phyloP scores from a whole-genome alignment of 495 filamentous ascomycete species.

The Baudoinia panamericana region DNA sequence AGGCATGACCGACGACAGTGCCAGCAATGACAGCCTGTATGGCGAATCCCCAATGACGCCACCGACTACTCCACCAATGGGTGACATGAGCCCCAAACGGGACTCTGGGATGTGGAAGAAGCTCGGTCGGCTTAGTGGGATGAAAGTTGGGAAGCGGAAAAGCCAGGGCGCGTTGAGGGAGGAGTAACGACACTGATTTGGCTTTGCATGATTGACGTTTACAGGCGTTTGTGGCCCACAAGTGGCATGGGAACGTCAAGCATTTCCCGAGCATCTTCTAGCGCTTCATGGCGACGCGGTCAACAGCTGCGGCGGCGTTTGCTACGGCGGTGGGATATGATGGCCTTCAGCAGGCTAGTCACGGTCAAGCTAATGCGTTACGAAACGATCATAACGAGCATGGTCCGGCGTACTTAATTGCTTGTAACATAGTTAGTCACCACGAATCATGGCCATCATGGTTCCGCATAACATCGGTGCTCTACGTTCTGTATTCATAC shows the following conservation, averaged over 20 bases:
- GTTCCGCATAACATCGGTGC: too few relatives aligned
- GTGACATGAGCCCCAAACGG: slow-evolving; percentile 22
- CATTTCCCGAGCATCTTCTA: background rate
- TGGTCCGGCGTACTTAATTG: too few relatives aligned
- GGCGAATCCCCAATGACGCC: slow-evolving; percentile 27
- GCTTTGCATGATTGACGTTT: background rate
- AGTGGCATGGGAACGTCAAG: background rate
- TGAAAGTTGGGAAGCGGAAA: slow-evolving; percentile 20
- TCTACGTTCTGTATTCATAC: too few relatives aligned
- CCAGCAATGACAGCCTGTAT: slow-evolving; percentile 22
- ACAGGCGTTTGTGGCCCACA: too few relatives aligned
- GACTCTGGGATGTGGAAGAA: slow-evolving; percentile 21
- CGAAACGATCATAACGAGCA: too few relatives aligned
- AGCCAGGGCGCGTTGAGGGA: slow-evolving; percentile 17
- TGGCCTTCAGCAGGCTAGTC: too few relatives aligned
- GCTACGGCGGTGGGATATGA: too few relatives aligned
- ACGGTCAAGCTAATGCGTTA: too few relatives aligned
- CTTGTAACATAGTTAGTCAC: too few relatives aligned
- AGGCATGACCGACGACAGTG: slow-evolving; percentile 26
- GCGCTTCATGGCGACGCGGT: too few relatives aligned
- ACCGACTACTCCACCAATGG: slow-evolving; percentile 29
- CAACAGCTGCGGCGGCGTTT: too few relatives aligned
- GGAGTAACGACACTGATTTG: slow-evolving; percentile 8
- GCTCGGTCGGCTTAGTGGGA: slow-evolving; percentile 16
- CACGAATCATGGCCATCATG: too few relatives aligned